phyloP scores from a whole-genome alignment of 345 rosid species.

The Angophora floribunda region DNA sequence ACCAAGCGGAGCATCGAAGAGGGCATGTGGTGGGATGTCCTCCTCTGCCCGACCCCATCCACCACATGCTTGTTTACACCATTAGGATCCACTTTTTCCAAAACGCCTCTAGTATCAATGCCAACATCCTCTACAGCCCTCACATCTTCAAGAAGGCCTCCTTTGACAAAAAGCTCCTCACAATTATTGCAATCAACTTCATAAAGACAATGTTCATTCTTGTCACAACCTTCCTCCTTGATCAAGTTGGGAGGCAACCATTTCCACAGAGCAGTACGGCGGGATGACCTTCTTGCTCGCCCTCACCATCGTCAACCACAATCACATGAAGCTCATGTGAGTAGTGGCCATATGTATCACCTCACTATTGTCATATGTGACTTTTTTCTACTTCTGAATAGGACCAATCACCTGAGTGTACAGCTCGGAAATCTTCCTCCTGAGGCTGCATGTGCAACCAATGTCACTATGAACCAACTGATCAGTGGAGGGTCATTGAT shows the following conservation, averaged over 20 bases:
- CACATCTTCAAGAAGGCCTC: constrained; percentile 53
- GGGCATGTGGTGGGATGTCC: not conserved
- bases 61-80: constrained; percentile 50
- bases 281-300: not conserved
- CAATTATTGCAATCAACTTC: not conserved
- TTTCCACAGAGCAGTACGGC: not conserved
- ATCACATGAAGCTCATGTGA: not conserved
- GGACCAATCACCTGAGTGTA: not conserved
- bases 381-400: not conserved
- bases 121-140: constrained; percentile 69
- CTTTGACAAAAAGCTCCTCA: constrained; percentile 27
- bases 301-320: not conserved
- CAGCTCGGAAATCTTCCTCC: not conserved
- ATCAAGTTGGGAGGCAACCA: not conserved
- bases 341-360: not conserved
- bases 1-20: not conserved
- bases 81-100: constrained; percentile 64
- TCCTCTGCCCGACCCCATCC: not conserved
- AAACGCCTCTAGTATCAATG: constrained; percentile 59
- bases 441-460: not conserved
- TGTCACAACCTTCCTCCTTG: not conserved
- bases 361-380: not conserved
- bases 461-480: not conserved
- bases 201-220: not conserved
- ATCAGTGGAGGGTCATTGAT: not conserved